A percentile compares a stretch with the other conserved stretches of the same genome.
phyloP scores from a whole-genome alignment of 257 asterid genomes.

The Gynochthodes officinalis region DNA sequence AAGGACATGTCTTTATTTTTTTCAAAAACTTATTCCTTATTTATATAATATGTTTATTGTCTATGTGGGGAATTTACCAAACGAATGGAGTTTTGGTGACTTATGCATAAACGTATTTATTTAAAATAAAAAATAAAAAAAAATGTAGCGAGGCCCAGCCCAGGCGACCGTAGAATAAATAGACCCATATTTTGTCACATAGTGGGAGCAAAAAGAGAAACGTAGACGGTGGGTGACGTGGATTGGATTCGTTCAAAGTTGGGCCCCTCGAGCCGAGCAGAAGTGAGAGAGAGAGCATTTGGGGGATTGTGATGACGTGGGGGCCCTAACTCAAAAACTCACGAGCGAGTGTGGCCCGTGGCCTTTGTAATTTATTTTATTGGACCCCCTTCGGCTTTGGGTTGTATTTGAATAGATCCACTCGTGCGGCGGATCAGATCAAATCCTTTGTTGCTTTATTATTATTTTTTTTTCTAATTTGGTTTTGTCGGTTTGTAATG shows the following conservation, averaged over 20 bases:
- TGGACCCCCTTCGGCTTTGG: not conserved
- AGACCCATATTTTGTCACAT: constrained; percentile 17
- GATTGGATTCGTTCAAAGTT: constrained; percentile 5
- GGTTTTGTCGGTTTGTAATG: not conserved
- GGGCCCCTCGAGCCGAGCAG: not conserved
- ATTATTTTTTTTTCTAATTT: not conserved
- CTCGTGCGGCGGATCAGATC: constrained; percentile 23
- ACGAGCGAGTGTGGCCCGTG: no score
- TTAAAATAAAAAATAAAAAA: not conserved
- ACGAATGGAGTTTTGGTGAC: no score
- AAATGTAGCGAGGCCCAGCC: not conserved
- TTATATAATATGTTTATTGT: no score
- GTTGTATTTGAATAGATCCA: not conserved
- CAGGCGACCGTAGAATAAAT: not conserved
- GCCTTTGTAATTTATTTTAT: no score
- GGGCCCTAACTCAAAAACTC: no score
- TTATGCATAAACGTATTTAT: no score
- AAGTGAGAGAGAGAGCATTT: not conserved
- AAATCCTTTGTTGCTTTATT: not conserved
- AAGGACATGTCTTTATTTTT: no score
- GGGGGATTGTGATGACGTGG: constrained; percentile 5
- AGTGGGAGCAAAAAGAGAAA: not conserved
- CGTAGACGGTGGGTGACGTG: constrained; percentile 14
- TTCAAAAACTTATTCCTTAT: no score
- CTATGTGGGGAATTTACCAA: no score